Conservation (phyloP, 495 filamentous ascomycete species). For the Pyronema omphalodes region DNA sequence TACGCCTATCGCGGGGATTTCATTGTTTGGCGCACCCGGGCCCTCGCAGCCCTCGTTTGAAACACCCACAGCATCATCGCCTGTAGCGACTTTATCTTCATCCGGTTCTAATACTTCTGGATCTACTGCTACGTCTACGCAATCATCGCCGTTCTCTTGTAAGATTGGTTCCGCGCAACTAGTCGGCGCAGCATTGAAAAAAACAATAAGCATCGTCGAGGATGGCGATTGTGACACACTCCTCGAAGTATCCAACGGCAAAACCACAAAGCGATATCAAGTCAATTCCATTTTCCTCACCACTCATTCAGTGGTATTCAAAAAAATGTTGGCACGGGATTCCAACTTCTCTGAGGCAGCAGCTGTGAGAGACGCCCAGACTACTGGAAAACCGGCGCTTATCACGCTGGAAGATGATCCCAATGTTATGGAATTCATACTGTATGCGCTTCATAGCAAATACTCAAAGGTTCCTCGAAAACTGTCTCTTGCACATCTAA, state of each 20-base stretch:
- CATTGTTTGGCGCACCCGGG: too few species aligned
- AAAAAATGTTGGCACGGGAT: background rate
- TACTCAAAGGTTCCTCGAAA: background rate
- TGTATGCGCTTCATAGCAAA: background rate
- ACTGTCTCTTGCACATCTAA: background rate
- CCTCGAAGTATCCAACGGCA: background rate
- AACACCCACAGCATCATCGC: too few species aligned
- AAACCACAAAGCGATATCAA: background rate
- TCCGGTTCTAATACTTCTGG: too few species aligned
- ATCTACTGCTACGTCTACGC: too few species aligned
- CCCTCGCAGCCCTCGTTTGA: too few species aligned
- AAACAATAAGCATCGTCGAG: too few species aligned
- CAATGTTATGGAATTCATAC: background rate
- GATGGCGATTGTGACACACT: background rate
- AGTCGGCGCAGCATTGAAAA: too few species aligned
- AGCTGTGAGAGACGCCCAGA: background rate
- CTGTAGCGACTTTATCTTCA: too few species aligned
- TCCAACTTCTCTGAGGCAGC: background rate
- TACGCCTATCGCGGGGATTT: too few species aligned
- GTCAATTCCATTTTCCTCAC: background rate
- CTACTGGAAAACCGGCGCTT: background rate
- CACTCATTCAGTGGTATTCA: background rate
- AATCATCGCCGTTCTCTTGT: too few species aligned
- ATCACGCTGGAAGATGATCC: background rate
- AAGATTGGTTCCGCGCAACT: too few species aligned